Evolutionary conservation across 768 basidiomycete genomes (phyloP), one percentile per base, ranked within the genome.

Genomic region (Termitomyces sp.): DNA sequence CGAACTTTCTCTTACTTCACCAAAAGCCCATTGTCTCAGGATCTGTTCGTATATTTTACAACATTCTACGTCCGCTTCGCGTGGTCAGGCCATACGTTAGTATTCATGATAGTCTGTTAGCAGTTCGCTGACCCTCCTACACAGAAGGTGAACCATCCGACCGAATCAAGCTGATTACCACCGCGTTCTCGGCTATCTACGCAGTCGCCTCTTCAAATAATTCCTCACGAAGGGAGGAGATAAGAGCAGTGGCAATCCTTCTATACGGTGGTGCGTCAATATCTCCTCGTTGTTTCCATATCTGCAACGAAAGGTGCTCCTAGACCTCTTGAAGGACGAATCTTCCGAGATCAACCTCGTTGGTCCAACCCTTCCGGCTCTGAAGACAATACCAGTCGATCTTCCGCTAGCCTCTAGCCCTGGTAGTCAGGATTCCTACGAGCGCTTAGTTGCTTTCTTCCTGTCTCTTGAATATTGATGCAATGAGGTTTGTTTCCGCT

Each of bases 241-340:
- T 94, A 36, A 84, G 91, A 22, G 87, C 88, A 0, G 84, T 95
- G 13, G 90, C 88, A 0, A 83, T 93, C 55, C 82, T 91, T 49
- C 78, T 96, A 0, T 96, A 95, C 68, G 79, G 82, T 35, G 90
- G 94, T 93, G 73, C 46, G 81, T 63, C 52, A 51, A 33, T 15
- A 7, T 28, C n/a, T 55, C 39, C 13, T 7, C 2, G 28, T 32
- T 52, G 35, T 52, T 44, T 33, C 28, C 7, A 1, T 1, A 33
- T 33, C 18, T 59, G 16, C 64, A 50, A 61, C 6, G 59, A 28
- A 36, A 60, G 22, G 16, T 56, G 7, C 48, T 7, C 1, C 3
- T 45, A 84, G 96, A 96, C 59, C 69, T 98, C 11, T 77, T 99
- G 39, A 91, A 90, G 73, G 94, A 96, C 58, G 96, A 99, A 69